A percentile compares a stretch with the other conserved stretches of the same genome.
Evolutionary conservation across 306 rosid genomes (phyloP).

Genomic region (Purshia tridentata): DNA sequence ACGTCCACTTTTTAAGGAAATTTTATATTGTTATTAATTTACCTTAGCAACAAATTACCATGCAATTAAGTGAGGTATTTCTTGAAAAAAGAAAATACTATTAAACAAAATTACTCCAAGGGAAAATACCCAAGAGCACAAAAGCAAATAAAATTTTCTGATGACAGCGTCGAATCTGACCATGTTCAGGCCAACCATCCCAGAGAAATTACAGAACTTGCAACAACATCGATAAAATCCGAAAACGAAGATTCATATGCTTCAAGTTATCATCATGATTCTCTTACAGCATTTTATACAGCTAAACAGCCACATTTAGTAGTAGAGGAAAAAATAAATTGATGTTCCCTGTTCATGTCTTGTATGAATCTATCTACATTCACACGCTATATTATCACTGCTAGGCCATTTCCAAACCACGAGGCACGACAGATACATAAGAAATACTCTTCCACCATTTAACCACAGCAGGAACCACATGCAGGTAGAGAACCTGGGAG

Average conservation of each 20-base stretch:
- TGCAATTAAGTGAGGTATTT: too few species aligned
- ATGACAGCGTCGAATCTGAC: too few species aligned
- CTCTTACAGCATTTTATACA: not conserved
- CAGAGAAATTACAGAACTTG: not conserved
- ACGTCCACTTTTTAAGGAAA: too few species aligned
- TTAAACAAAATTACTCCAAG: too few species aligned
- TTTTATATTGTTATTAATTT: too few species aligned
- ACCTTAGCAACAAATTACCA: too few species aligned
- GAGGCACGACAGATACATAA: constrained; percentile 3
- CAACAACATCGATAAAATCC: not conserved
- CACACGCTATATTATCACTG: not conserved
- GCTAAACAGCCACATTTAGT: not conserved
- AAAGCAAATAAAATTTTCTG: too few species aligned
- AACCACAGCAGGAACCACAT: constrained; percentile 98
- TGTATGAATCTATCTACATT: constrained; percentile 11
- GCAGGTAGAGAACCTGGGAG: constrained; percentile 82
- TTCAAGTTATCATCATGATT: not conserved
- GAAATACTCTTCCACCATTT: constrained; percentile 16
- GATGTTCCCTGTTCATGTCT: not conserved
- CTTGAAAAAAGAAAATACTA: too few species aligned
- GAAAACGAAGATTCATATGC: not conserved
- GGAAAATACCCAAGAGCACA: too few species aligned
- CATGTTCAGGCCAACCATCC: not conserved
- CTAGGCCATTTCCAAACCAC: not conserved
- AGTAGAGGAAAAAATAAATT: not conserved